Evolutionary conservation across 305 asterid genomes (phyloP).

Genomic region (Rubia tinctorum): DNA sequence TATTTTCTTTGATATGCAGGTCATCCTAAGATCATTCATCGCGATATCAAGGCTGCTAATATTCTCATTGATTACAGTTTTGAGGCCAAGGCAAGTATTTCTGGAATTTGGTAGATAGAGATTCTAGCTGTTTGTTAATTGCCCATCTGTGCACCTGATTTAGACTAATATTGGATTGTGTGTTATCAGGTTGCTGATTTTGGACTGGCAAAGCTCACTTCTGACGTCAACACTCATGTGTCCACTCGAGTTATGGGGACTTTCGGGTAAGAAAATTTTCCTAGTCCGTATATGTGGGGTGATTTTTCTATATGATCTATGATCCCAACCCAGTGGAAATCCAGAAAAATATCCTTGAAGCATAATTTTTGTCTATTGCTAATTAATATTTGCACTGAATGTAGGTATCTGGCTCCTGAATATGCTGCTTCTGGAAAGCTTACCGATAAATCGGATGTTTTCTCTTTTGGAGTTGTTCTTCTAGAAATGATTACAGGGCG

Average conservation of each 20-base stretch:
- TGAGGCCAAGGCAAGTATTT: constrained; percentile 60
- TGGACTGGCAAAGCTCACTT: constrained; percentile 76
- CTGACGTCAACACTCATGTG: constrained; percentile 76
- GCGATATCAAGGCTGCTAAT: constrained; percentile 81
- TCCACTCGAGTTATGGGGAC: constrained; percentile 98
- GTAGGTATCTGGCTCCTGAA: constrained; percentile 42
- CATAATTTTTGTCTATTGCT: background rate
- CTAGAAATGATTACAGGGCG: constrained; percentile 40
- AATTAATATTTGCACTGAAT: background rate
- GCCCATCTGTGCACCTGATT: background rate
- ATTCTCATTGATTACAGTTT: constrained; percentile 73
- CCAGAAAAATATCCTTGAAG: background rate
- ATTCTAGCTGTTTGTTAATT: background rate
- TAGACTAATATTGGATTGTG: constrained; percentile 19
- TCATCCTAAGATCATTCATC: constrained; percentile 88
- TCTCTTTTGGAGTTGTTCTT: constrained; percentile 39
- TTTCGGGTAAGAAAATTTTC: constrained; percentile 56
- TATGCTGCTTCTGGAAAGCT: constrained; percentile 41
- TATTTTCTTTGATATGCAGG: constrained; percentile 39
- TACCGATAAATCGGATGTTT: constrained; percentile 36
- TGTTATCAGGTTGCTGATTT: constrained; percentile 87
- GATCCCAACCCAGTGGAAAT: background rate
- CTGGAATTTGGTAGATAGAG: background rate
- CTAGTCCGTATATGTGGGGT: background rate
- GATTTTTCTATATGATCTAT: background rate